Evolutionary conservation across 2,329 filamentous ascomycete genomes (phyloP), one percentile per base, ranked within the genome.

Genomic region (Penicillium sp.): DNA sequence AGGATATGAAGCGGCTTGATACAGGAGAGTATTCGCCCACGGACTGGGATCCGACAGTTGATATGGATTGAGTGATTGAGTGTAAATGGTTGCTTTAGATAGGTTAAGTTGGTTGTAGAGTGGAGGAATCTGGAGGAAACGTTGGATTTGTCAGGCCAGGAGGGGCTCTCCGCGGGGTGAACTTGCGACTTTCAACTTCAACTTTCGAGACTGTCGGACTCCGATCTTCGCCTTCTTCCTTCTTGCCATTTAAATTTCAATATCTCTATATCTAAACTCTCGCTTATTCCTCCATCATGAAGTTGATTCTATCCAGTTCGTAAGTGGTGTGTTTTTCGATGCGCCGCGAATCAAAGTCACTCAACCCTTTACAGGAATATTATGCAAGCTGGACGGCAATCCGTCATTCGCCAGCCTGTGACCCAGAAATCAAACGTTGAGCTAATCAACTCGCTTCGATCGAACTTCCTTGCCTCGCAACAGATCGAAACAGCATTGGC

Each of bases 341-440:
- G 48, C 43, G 43, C 42, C 22, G 48, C 29, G 33, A 21, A 21
- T 24, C 34, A 22, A 45, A 45, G 31, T 44, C 26, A 43, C 51
- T 50, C 38, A 51, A 10, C 22, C 22, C 15, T 22, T 39, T 2
- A 13, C 61, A 83, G 81, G 64, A 96, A 95, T 75, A 85, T 95
- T 67, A 88, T 95, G 78, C 84, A 84, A 61, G 83, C 82, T 56
- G 84, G 83, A 57, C 87, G 87, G 50, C 85, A 87, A 50, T 88
- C 88, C 43, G 84, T 95, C 55, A 85, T 95, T 68, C 84, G 88
- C 55, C 87, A 87, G 63, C 82, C 84, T 15, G 79, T 83, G 53
- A 80, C 81, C 57, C 83, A 83, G 65, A 88, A 90, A 66, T 96
- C 91, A 48, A 97, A 97, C 67, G 83, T 90, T 61, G 93, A 98